Percentiles rank a stretch among this genome's conserved stretches.
Evolutionary conservation across 2,329 filamentous ascomycete species (phyloP).

Genomic region (Magnaporthiopsis rhizophila): DNA sequence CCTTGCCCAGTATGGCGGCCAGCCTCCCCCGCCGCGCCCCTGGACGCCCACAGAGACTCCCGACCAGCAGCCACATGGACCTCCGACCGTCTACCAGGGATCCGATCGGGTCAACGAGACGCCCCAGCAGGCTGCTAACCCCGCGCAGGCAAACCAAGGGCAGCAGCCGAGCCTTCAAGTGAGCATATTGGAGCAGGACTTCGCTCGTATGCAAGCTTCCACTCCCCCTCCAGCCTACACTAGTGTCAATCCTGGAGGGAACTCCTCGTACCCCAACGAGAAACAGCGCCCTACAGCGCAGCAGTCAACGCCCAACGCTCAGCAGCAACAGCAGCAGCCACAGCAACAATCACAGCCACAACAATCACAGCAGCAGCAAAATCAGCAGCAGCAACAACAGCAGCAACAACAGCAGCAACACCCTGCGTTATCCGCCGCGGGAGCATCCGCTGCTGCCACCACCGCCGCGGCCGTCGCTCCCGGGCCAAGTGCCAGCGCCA

Average conservation of each 20-base stretch:
- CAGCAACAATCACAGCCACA: constrained; percentile 16
- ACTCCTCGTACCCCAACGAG: constrained; percentile 69
- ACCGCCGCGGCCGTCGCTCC: constrained; percentile 12
- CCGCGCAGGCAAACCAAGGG: neutral
- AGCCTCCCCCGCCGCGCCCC: constrained; percentile 50
- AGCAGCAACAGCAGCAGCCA: constrained; percentile 16
- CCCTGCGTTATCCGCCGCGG: constrained; percentile 11
- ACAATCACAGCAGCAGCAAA: neutral
- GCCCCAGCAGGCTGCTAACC: constrained; percentile 46
- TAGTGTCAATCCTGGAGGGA: constrained; percentile 51
- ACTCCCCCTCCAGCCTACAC: constrained; percentile 95
- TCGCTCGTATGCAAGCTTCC: constrained; percentile 72
- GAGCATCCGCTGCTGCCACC: constrained; percentile 14
- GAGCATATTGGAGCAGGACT: constrained; percentile 76
- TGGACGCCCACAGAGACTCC: constrained; percentile 95
- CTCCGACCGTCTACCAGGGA: constrained; percentile 87
- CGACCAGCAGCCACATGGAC: constrained; percentile 78
- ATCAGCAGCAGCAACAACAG: constrained; percentile 10
- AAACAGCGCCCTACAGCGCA: constrained; percentile 51
- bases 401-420: constrained; percentile 10
- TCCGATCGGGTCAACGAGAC: constrained; percentile 55
- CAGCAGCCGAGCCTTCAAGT: constrained; percentile 39
- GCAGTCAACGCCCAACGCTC: constrained; percentile 20
- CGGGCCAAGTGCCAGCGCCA: neutral
- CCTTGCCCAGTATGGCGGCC: constrained; percentile 65